Evolutionary conservation across 768 basidiomycete species (phyloP).

Genomic region (Russula griseocarnosa): DNA sequence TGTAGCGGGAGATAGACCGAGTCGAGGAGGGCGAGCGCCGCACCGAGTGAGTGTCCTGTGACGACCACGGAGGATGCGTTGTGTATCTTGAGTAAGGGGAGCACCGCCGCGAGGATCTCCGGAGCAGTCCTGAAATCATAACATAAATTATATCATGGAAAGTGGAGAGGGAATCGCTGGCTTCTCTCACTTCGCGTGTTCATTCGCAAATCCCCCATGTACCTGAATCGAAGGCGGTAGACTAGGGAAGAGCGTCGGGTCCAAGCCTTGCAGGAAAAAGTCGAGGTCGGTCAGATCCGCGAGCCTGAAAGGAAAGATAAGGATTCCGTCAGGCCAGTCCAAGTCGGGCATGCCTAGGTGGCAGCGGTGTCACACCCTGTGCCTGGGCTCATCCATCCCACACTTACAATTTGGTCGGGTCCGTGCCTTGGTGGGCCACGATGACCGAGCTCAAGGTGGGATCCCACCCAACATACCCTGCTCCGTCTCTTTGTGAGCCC

Average conservation of each 20-base stretch:
- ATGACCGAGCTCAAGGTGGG: constrained; percentile 47
- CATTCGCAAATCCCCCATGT: constrained; percentile 53
- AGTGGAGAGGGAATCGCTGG: background rate
- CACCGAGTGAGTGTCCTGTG: constrained; percentile 30
- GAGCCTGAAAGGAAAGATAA: background rate
- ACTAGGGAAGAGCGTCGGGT: constrained; percentile 53
- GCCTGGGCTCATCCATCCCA: background rate
- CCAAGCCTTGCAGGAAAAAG: constrained; percentile 39
- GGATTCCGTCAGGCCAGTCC: background rate
- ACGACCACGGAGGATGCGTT: constrained; percentile 44
- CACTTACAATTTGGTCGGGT: constrained; percentile 50
- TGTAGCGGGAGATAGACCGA: constrained; percentile 34
- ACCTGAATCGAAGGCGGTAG: constrained; percentile 43
- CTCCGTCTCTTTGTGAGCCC: constrained; percentile 40
- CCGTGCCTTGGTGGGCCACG: constrained; percentile 61
- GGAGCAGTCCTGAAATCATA: constrained; percentile 37
- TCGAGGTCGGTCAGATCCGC: constrained; percentile 44
- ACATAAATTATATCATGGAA: background rate
- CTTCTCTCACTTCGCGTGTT: constrained; percentile 38
- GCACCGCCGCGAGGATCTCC: constrained; percentile 44
- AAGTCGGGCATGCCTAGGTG: too few species aligned
- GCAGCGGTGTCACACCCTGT: too few species aligned
- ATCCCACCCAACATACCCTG: constrained; percentile 53
- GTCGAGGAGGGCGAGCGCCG: constrained; percentile 35
- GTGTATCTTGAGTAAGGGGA: constrained; percentile 39